phyloP scores from a whole-genome alignment of 306 rosid species.

The Lithocarpus polystachyus region DNA sequence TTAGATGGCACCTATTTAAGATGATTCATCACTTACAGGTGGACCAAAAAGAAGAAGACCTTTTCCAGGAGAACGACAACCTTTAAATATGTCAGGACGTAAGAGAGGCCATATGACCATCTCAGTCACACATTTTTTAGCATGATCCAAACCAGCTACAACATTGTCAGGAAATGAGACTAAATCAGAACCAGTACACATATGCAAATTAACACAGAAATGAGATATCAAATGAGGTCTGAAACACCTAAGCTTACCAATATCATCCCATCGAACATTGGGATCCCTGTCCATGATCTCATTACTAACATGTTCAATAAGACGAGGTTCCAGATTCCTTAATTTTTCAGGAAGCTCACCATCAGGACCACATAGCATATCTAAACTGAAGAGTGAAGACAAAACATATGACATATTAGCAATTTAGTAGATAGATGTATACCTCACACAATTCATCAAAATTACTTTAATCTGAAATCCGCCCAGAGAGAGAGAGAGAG shows the following conservation, averaged over 20 bases:
- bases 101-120: slow-evolving; percentile 89
- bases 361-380: slow-evolving; percentile 86
- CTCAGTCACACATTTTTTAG: slow-evolving; percentile 78
- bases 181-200: slow-evolving; percentile 24
- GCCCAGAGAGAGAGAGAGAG: background rate
- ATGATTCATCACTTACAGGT: slow-evolving; percentile 64
- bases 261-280: slow-evolving; percentile 83
- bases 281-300: slow-evolving; percentile 98
- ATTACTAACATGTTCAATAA: slow-evolving; percentile 90
- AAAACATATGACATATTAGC: slow-evolving; percentile 24
- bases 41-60: slow-evolving; percentile 98
- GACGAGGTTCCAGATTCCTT: slow-evolving; percentile 96
- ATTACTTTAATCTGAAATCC: background rate
- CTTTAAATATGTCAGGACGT: slow-evolving; percentile 87
- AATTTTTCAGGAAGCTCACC: slow-evolving; percentile 98
- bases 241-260: slow-evolving; percentile 46
- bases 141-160: slow-evolving; percentile 89
- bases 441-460: slow-evolving; percentile 8
- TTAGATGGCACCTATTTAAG: slow-evolving; percentile 9
- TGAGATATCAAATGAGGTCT: slow-evolving; percentile 19
- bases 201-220: slow-evolving; percentile 12
- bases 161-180: slow-evolving; percentile 9
- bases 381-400: slow-evolving; percentile 74
- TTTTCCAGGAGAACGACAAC: slow-evolving; percentile 94
- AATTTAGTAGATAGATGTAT: slow-evolving; percentile 22